Conservation (phyloP, 1,284 basidiomycete species). For the Wolfiporia cocos region DNA sequence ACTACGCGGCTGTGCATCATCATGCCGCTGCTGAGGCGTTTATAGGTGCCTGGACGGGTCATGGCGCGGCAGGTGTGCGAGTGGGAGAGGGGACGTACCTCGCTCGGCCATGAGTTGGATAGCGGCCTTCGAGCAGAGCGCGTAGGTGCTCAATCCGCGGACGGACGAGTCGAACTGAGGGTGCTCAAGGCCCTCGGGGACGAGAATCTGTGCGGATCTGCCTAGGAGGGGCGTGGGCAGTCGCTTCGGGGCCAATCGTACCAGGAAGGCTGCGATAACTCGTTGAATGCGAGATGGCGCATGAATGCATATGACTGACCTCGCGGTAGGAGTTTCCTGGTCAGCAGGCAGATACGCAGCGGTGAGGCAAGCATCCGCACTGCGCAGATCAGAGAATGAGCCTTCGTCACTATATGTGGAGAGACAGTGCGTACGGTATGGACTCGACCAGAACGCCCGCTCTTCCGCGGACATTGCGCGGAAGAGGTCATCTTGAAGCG, state of each 20-base stretch:
- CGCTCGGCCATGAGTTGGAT: constrained; percentile 29
- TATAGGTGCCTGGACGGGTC: constrained; percentile 9
- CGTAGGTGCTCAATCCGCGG: too few relatives aligned
- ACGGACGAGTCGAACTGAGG: constrained; percentile 45
- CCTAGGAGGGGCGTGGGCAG: constrained; percentile 26
- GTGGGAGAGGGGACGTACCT: constrained; percentile 18
- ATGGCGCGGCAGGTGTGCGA: too few relatives aligned
- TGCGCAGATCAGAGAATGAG: constrained; percentile 19
- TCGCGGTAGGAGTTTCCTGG: constrained; percentile 45
- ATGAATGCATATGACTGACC: constrained; percentile 34
- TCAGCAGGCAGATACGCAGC: constrained; percentile 47
- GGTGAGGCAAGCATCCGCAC: constrained; percentile 70
- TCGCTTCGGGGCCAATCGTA: constrained; percentile 50
- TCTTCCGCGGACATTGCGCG: constrained; percentile 59
- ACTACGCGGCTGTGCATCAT: constrained; percentile 33
- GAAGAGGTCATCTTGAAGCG: constrained; percentile 17
- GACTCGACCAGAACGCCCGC: constrained; percentile 61
- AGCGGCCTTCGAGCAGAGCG: constrained; percentile 52
- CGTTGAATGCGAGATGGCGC: neutral
- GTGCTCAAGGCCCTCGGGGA: constrained; percentile 68
- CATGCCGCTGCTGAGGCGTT: constrained; percentile 4
- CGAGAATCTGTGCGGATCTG: constrained; percentile 23
- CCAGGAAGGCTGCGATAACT: constrained; percentile 48
- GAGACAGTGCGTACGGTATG: constrained; percentile 50
- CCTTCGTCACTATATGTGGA: neutral